Conservation (phyloP, 108 stramenopile species). For the Cyclotella atomus region DNA sequence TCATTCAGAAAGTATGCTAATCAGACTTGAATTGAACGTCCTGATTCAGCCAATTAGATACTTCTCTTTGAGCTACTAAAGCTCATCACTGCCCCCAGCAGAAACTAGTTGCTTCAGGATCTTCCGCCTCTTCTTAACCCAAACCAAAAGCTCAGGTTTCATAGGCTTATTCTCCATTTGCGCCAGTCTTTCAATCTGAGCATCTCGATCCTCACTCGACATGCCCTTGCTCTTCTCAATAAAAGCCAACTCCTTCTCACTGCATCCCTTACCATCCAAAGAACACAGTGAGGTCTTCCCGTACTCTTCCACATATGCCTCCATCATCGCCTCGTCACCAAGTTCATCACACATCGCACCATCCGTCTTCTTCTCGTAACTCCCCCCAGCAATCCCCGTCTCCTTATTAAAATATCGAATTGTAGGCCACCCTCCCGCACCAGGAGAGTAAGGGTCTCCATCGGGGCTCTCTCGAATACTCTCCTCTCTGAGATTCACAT, state of each 20-base stretch:
- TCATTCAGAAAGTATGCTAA: constrained; percentile 1
- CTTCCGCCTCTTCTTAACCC: constrained; percentile 36
- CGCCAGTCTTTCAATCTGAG: constrained; percentile 51
- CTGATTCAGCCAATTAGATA: too few relatives aligned
- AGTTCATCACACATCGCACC: constrained; percentile 68
- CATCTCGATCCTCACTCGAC: constrained; percentile 43
- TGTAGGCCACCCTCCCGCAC: constrained; percentile 78
- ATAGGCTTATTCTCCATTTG: constrained; percentile 55
- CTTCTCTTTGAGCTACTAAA: too few relatives aligned
- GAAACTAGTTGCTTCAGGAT: constrained; percentile 20
- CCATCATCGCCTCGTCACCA: constrained; percentile 48
- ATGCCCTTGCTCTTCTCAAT: constrained; percentile 63
- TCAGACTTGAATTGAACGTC: too few relatives aligned
- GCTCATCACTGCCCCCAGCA: constrained; percentile 8
- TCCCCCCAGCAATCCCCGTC: constrained; percentile 58
- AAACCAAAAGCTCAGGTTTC: constrained; percentile 48
- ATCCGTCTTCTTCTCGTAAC: constrained; percentile 61
- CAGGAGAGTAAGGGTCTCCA: constrained; percentile 51
- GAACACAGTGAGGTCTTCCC: constrained; percentile 55
- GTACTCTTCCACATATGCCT: constrained; percentile 55
- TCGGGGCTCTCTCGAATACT: constrained; percentile 16
- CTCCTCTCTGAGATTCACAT: constrained; percentile 55
- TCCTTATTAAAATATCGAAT: constrained; percentile 73
- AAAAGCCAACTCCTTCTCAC: constrained; percentile 58
- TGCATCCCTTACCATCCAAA: constrained; percentile 35